Evolutionary conservation across 768 basidiomycete genomes (phyloP).

Genomic region (Mycena capillaripes): DNA sequence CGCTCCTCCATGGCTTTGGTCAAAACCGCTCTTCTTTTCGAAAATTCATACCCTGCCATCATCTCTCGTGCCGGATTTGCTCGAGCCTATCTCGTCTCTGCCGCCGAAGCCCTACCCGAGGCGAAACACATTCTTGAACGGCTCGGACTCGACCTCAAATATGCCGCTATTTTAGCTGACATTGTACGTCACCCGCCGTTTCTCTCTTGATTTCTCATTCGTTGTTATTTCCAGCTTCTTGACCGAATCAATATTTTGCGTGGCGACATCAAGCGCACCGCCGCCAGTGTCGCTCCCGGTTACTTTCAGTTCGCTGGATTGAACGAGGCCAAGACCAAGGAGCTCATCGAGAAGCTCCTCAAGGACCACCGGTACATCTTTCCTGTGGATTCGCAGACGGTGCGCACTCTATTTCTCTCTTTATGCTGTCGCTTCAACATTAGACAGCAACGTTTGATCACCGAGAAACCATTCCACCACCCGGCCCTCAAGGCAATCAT

Average conservation of each 20-base stretch:
- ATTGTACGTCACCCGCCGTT: conserved; percentile 1
- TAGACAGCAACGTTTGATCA: conserved; percentile 8
- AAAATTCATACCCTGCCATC: background rate
- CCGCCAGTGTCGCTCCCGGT: background rate
- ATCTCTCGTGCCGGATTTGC: conserved; percentile 3
- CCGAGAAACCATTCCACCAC: conserved; percentile 9
- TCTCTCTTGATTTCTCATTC: background rate
- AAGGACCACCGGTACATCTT: background rate
- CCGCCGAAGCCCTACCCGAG: background rate
- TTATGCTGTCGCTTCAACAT: too few species aligned
- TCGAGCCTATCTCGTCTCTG: background rate
- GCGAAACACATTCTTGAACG: background rate
- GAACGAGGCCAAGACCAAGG: background rate
- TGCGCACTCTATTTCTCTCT: background rate
- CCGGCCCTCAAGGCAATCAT: background rate
- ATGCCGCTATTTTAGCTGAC: background rate
- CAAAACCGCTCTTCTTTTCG: background rate
- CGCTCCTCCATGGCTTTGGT: background rate
- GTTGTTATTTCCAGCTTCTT: background rate
- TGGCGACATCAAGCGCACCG: conserved; percentile 6
- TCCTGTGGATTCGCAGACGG: background rate
- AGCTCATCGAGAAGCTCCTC: too few species aligned
- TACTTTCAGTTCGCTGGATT: background rate
- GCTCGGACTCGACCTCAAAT: background rate
- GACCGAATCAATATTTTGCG: conserved; percentile 22